Conservation (phyloP, 352 stramenopile genomes). For the Globisporangium abappressorium region DNA sequence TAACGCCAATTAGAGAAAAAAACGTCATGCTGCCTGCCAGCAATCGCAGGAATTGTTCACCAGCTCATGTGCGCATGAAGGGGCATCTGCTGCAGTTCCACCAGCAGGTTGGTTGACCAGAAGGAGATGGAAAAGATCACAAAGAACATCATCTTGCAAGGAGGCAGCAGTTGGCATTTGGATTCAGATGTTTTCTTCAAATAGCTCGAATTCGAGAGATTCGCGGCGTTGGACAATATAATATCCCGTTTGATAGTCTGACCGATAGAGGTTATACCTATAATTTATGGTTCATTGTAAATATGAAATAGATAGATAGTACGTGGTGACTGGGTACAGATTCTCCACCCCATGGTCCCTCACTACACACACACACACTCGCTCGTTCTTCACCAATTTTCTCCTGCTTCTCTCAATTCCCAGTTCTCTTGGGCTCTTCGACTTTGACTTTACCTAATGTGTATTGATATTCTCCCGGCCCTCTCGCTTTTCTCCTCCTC, state of each 20-base stretch:
- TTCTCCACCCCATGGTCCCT: background rate
- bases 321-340: background rate
- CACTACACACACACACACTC: background rate
- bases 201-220: background rate
- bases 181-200: background rate
- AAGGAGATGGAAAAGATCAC: background rate
- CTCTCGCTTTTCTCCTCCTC: background rate
- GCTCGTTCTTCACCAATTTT: background rate
- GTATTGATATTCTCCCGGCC: background rate
- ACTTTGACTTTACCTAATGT: background rate
- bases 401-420: background rate
- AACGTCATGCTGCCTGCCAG: constrained; percentile 6
- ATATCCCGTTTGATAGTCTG: background rate
- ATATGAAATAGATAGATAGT: background rate
- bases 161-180: background rate
- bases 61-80: background rate
- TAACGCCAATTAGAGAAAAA: background rate
- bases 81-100: background rate
- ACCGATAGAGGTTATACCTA: background rate
- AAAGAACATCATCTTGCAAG: background rate
- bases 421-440: background rate
- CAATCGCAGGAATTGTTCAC: background rate
- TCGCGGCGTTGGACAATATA: background rate
- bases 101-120: background rate
- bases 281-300: background rate